Evolutionary conservation across 257 asterid species (phyloP).

Genomic region (Nicotiana attenuata): DNA sequence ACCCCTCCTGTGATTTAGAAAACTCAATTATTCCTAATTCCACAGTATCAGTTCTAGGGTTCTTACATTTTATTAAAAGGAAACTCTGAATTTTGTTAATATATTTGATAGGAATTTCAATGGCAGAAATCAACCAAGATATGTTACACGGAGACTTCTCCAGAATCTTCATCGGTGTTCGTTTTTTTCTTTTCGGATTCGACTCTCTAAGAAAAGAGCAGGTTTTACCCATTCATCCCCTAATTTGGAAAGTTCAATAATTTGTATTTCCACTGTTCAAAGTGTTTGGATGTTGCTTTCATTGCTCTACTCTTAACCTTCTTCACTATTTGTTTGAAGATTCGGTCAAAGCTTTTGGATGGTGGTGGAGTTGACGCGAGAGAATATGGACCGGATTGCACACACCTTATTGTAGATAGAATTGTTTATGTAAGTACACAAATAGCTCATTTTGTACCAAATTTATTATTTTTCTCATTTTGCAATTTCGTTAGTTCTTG

Average conservation of each 20-base stretch:
- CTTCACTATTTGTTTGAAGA: slow-evolving; percentile 28
- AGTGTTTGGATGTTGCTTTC: neutral
- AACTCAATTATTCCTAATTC: neutral
- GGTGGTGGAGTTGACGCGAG: slow-evolving; percentile 76
- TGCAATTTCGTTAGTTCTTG: neutral
- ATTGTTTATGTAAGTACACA: slow-evolving; percentile 52
- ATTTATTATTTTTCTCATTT: too few relatives aligned
- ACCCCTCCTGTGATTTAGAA: neutral
- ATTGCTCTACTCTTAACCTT: neutral
- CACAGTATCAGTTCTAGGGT: neutral
- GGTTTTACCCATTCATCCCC: slow-evolving; percentile 23
- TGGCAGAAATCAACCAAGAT: slow-evolving; percentile 30
- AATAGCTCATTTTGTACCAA: neutral
- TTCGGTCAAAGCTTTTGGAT: slow-evolving; percentile 50
- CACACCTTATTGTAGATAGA: slow-evolving; percentile 66
- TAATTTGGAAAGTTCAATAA: neutral
- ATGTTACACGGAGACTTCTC: slow-evolving; percentile 29
- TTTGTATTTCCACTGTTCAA: neutral
- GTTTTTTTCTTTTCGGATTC: slow-evolving; percentile 63
- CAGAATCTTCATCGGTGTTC: slow-evolving; percentile 45
- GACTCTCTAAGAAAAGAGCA: slow-evolving; percentile 36
- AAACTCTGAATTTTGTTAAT: neutral
- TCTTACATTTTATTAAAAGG: neutral
- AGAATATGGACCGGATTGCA: slow-evolving; percentile 60
- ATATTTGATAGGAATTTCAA: neutral